Base-by-base conservation (phyloP, 192 early-diverging fungal species). In the Allomyces javanicus region DNA sequence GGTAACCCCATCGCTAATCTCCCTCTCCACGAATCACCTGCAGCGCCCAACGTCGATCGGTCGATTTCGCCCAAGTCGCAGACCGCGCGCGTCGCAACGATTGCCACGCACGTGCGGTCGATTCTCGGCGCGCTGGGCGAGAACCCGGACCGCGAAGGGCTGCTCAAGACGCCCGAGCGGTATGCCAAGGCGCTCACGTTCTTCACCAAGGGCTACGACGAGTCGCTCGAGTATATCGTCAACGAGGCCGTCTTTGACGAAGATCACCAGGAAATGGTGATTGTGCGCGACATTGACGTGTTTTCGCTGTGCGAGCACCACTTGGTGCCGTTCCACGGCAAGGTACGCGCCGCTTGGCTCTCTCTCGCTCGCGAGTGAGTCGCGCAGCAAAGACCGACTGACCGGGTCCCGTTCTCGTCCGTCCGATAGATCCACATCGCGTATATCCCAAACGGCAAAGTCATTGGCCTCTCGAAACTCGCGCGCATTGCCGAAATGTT, bases 251-350 rank as follows among this genome's bases (percentile, higher is more conserved):
- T 99, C n/a, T 99, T 99, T 77, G 89, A 95, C 76, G 96, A 99
- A 84, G 92, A 96, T 71, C 90, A 96, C 73, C 93, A 97, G 66
- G 96, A 97, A 71, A 99, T 99, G 96, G 96, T 99, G n/a, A 93
- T 99, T 75, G 96, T 99, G 17, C 91, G 88, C 70, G 85, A 96
- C 76, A 94, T 99, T 65, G 90, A 94, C 67, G 83, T 97, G 9
- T 94, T 91, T 72, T 94, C 91, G 7, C 74, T 99, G 66, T 99
- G 96, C 73, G 96, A 99, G 76, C 96, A 99, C 74, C 96, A 99
- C 70, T 80, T 97, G 81, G 94, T 99, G 1, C 96, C 96, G 25
- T 96, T 99, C 71, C 86, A 85, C 68, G 96, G 96, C 67, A 99
- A 93, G 80, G 91, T 89, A 72, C 27, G 63, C 33, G 10, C 14